Percentiles rank a stretch among this genome's conserved stretches.
Evolutionary conservation across 1,284 basidiomycete species (phyloP).

Genomic region (Anthracocystis setariae): DNA sequence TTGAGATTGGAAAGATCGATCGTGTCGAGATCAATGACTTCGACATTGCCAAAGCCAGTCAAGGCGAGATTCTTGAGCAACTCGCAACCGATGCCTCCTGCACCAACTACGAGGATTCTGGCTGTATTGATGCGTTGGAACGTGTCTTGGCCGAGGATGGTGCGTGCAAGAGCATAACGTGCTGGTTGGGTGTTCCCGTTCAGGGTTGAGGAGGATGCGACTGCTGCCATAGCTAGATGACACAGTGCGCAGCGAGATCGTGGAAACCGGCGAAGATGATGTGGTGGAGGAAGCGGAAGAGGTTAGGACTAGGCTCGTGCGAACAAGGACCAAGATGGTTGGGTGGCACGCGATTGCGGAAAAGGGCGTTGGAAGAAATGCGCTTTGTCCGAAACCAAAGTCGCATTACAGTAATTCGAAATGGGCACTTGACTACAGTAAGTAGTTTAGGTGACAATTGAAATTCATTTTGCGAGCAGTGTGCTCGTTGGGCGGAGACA

Average conservation of each 20-base stretch:
- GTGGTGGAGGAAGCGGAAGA: conserved; percentile 1
- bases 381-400: not conserved
- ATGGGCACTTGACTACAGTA: no score
- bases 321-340: not conserved
- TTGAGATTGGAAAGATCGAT: conserved; percentile 99
- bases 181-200: conserved; percentile 20
- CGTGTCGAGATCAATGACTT: conserved; percentile 92
- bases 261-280: not conserved
- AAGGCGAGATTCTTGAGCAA: conserved; percentile 94
- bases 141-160: conserved; percentile 30
- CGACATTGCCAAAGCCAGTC: conserved; percentile 90
- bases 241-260: not conserved
- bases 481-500: not conserved
- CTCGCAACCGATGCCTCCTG: conserved; percentile 97
- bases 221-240: conserved; percentile 5
- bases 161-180: conserved; percentile 33
- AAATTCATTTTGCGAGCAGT: conserved; percentile 9
- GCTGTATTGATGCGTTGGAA: conserved; percentile 35
- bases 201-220: conserved; percentile 22
- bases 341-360: not conserved
- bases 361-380: conserved; percentile 8
- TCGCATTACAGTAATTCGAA: no score
- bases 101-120: conserved; percentile 84
- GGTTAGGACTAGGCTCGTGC: not conserved
- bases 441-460: no score